These are phyloP conservation scores for Cryptococcus wingfieldii DNA, from an alignment of 1,284 basidiomycete genomes.

Conservation along the genomic window DNA sequence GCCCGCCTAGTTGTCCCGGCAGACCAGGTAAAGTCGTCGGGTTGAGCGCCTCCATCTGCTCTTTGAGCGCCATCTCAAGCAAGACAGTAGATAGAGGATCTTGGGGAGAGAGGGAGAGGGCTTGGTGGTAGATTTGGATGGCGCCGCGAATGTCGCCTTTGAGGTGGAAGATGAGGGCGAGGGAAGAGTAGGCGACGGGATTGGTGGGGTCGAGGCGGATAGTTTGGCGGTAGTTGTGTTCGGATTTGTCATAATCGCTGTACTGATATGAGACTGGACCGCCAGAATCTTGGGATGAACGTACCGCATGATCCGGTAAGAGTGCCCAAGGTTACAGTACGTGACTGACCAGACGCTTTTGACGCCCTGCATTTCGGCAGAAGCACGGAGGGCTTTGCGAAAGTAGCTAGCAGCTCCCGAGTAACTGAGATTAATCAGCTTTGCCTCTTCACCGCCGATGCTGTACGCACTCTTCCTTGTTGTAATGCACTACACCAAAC, in stretches of 20 bases:
- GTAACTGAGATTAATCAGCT: constrained; percentile 47
- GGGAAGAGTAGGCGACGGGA: constrained; percentile 69
- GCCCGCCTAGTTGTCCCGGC: constrained; percentile 31
- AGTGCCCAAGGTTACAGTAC: constrained; percentile 85
- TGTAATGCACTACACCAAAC: constrained; percentile 85
- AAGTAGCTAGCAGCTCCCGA: constrained; percentile 68
- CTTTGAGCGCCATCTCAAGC: constrained; percentile 73
- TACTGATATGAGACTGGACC: too few relatives aligned
- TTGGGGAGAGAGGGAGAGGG: constrained; percentile 76
- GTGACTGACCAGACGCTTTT: constrained; percentile 78
- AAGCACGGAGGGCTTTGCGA: constrained; percentile 65
- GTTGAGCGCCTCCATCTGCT: constrained; percentile 41
- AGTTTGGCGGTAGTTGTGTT: constrained; percentile 66
- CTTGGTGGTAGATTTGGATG: constrained; percentile 84
- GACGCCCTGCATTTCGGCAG: constrained; percentile 75
- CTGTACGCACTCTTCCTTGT: constrained; percentile 67
- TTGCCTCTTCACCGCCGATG: background rate
- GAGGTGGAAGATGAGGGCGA: constrained; percentile 78
- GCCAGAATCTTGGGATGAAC: constrained; percentile 20
- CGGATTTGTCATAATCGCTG: constrained; percentile 67
- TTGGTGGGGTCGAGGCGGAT: constrained; percentile 75
- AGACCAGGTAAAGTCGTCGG: constrained; percentile 39
- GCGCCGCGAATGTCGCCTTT: constrained; percentile 67
- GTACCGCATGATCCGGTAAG: constrained; percentile 70
- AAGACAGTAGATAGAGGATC: constrained; percentile 80